These are phyloP conservation scores for Naganishia albida DNA, from an alignment of 1,284 basidiomycete species.

Conservation along the genomic window DNA sequence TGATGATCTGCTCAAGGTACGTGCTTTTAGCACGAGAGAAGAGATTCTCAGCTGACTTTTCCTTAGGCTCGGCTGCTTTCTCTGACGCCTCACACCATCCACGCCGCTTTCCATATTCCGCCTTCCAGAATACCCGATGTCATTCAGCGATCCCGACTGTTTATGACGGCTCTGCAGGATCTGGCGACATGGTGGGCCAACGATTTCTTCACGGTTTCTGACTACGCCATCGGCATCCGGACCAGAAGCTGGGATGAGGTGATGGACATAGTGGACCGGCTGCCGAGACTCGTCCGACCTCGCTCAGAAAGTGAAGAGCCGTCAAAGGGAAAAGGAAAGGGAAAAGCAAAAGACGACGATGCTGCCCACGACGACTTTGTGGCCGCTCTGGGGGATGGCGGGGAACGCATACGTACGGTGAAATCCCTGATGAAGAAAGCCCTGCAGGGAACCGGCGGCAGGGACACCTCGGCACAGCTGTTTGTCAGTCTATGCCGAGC, in stretches of 20 bases:
- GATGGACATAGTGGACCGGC: conserved; percentile 46
- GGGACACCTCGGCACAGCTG: conserved; percentile 85
- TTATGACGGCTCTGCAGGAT: conserved; percentile 72
- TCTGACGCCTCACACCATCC: conserved; percentile 72
- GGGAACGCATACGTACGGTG: conserved; percentile 70
- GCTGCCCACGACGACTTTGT: conserved; percentile 35
- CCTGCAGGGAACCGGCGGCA: conserved; percentile 73
- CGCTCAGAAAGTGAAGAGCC: conserved; percentile 19
- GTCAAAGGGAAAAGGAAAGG: conserved; percentile 49
- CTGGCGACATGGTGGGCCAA: conserved; percentile 81
- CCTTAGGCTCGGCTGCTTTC: conserved; percentile 69
- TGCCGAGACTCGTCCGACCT: conserved; percentile 40
- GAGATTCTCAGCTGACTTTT: background rate
- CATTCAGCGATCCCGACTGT: conserved; percentile 75
- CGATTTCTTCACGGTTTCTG: conserved; percentile 64
- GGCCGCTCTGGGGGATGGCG: conserved; percentile 49
- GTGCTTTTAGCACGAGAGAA: conserved; percentile 16
- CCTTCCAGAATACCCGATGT: conserved; percentile 79
- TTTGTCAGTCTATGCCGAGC: conserved; percentile 88
- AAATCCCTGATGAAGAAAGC: conserved; percentile 90
- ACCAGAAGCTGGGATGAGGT: conserved; percentile 71
- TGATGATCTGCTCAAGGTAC: conserved; percentile 75
- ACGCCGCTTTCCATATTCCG: conserved; percentile 78
- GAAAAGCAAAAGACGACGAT: conserved; percentile 40
- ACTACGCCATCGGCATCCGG: conserved; percentile 58